Percentiles rank a stretch among this genome's conserved stretches.
These are phyloP conservation scores for Lathyrus oleraceus DNA, from an alignment of 306 rosid genomes.

Conservation along the genomic window DNA sequence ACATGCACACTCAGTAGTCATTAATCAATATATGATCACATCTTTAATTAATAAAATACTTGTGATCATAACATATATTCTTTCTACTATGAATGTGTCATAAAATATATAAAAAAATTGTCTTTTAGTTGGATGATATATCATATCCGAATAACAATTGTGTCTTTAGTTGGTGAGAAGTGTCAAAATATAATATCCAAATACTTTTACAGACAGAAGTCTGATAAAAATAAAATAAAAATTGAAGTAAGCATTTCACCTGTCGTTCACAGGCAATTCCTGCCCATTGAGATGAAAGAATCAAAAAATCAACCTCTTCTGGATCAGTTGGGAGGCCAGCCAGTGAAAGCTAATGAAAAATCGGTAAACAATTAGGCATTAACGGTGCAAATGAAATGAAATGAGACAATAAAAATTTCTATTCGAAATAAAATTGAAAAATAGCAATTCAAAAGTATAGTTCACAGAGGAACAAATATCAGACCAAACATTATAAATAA, in stretches of 20 bases:
- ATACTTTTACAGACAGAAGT: background rate
- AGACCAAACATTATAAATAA: background rate
- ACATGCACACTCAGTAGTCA: background rate
- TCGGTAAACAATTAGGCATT: conserved; percentile 28
- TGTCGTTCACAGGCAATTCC: conserved; percentile 74
- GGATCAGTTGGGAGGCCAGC: conserved; percentile 54
- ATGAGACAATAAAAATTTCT: conserved; percentile 11
- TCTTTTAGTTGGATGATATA: background rate
- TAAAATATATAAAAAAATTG: background rate
- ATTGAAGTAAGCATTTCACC: conserved; percentile 51
- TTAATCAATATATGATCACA: background rate
- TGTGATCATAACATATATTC: background rate
- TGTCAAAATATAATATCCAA: background rate
- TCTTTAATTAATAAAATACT: background rate
- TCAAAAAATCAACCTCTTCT: conserved; percentile 70
- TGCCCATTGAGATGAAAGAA: conserved; percentile 91
- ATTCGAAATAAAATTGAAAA: conserved; percentile 8
- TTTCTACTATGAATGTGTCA: background rate
- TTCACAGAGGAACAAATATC: conserved; percentile 8
- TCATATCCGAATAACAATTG: background rate
- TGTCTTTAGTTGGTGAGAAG: background rate
- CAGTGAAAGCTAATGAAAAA: conserved; percentile 59
- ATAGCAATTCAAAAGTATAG: background rate
- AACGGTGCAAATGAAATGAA: conserved; percentile 25
- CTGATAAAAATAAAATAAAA: conserved; percentile 19